Conservation (phyloP, 2,329 filamentous ascomycete species). For the Xylariales sp. region DNA sequence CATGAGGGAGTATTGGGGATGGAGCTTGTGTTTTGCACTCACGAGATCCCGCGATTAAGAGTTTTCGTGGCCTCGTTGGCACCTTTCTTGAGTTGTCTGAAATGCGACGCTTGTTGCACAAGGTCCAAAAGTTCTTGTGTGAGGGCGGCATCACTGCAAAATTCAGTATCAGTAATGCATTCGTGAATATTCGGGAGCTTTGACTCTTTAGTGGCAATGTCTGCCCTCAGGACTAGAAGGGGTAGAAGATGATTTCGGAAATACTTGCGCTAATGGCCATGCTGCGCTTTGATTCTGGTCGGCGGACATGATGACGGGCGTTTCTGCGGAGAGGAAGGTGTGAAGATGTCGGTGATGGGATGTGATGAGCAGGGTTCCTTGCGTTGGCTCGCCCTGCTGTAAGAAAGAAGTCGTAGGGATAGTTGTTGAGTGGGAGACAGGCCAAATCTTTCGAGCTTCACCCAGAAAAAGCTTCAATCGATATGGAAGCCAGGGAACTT, state of each 20-base stretch:
- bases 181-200: too few species aligned
- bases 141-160: constrained; percentile 66
- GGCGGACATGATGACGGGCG: constrained; percentile 20
- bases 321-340: too few species aligned
- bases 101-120: constrained; percentile 65
- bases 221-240: constrained; percentile 42
- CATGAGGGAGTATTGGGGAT: too few species aligned
- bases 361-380: constrained; percentile 50
- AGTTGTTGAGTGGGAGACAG: too few species aligned
- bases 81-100: constrained; percentile 81
- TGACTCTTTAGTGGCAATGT: too few species aligned
- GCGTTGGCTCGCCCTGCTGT: constrained; percentile 54
- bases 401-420: constrained; percentile 12
- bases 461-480: too few species aligned
- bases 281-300: constrained; percentile 18
- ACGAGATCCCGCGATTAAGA: constrained; percentile 51
- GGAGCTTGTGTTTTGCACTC: too few species aligned
- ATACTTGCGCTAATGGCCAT: constrained; percentile 1
- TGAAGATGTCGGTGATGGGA: too few species aligned
- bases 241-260: neutral
- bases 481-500: too few species aligned
- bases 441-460: too few species aligned
- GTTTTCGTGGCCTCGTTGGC: constrained; percentile 85
- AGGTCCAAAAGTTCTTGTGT: constrained; percentile 80
- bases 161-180: too few species aligned